Conservation (phyloP, 257 asterid genomes). For the Forsythia suspensa region DNA sequence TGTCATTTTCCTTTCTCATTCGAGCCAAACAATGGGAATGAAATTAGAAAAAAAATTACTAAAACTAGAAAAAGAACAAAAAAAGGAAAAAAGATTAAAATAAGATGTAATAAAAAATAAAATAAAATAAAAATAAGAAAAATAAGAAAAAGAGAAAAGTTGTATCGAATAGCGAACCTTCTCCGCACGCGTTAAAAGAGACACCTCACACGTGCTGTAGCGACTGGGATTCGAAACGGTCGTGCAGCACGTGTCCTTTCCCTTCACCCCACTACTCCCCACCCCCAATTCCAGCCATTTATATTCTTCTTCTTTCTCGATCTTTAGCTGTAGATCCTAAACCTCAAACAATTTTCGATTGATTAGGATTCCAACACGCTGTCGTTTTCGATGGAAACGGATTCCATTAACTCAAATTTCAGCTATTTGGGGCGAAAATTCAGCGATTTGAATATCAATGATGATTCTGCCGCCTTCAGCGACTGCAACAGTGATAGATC, state of each 20-base stretch:
- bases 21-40: not conserved
- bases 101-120: not conserved
- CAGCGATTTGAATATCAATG: slow-evolving; percentile 49
- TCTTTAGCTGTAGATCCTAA: slow-evolving; percentile 1
- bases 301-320: slow-evolving; percentile 38
- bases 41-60: not conserved
- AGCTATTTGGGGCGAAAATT: slow-evolving; percentile 66
- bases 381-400: slow-evolving; percentile 72
- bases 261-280: slow-evolving; percentile 7
- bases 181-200: slow-evolving; percentile 64
- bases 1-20: not conserved
- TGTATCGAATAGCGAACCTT: slow-evolving; percentile 33
- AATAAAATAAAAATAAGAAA: too few species aligned
- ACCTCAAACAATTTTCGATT: not conserved
- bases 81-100: not conserved
- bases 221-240: slow-evolving; percentile 53
- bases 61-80: not conserved
- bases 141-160: not conserved
- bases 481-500: slow-evolving; percentile 95
- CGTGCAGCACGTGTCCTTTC: slow-evolving; percentile 73
- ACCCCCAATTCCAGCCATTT: slow-evolving; percentile 28
- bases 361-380: slow-evolving; percentile 23
- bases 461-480: slow-evolving; percentile 81
- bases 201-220: slow-evolving; percentile 63
- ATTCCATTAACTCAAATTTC: slow-evolving; percentile 47